Evolutionary conservation across 257 asterid species (phyloP).

Genomic region (Solanum bukasovii): DNA sequence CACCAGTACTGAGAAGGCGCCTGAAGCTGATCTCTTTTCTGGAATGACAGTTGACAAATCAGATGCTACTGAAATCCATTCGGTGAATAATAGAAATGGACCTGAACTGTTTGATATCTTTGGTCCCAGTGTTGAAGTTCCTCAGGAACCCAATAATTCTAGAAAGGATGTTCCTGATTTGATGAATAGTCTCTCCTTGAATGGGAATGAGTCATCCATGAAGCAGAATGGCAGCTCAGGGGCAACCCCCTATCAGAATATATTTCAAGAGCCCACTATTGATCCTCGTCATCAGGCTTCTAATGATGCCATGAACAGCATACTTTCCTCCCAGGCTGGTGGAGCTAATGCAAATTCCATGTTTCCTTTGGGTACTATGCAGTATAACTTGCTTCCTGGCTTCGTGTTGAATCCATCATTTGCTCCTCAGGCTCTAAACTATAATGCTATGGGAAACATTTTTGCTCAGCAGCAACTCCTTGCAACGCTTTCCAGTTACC

Average conservation of each 20-base stretch:
- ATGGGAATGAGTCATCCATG: conserved; percentile 30
- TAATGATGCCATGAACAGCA: conserved; percentile 32
- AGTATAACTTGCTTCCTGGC: conserved; percentile 56
- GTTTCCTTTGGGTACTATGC: conserved; percentile 56
- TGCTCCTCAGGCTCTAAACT: conserved; percentile 53
- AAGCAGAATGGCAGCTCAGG: conserved; percentile 28
- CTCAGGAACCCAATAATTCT: conserved; percentile 22
- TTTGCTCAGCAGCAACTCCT: conserved; percentile 81
- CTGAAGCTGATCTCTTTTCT: conserved; percentile 52
- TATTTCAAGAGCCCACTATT: conserved; percentile 19
- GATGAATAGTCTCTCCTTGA: conserved; percentile 48
- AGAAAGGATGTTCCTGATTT: conserved; percentile 41
- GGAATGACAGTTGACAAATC: conserved; percentile 43
- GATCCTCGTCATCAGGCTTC: conserved; percentile 25
- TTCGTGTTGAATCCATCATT: conserved; percentile 58
- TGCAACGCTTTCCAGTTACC: conserved; percentile 80
- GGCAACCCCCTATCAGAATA: conserved; percentile 17
- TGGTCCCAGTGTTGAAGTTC: conserved; percentile 34
- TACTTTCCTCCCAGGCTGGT: conserved; percentile 42
- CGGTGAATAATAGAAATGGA: conserved; percentile 27
- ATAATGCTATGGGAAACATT: conserved; percentile 52
- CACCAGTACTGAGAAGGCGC: conserved; percentile 36
- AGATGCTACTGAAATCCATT: conserved; percentile 20
- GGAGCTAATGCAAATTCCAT: conserved; percentile 41
- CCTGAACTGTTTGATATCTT: conserved; percentile 56